phyloP scores from a whole-genome alignment of 148 eudicot species.

The Agrostemma githago region DNA sequence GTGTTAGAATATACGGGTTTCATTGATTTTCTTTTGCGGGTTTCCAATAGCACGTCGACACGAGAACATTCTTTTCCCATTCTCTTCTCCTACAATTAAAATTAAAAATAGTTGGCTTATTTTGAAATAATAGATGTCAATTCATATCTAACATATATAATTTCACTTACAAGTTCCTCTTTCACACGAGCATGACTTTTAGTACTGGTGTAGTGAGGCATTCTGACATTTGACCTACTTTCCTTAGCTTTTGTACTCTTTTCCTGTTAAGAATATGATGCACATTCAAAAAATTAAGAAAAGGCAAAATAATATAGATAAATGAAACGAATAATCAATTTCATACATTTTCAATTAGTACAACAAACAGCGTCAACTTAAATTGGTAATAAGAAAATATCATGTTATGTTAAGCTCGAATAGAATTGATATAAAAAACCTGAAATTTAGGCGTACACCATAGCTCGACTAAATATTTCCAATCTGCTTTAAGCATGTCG shows the following conservation, averaged over 20 bases:
- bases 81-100: background rate
- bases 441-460: background rate
- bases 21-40: constrained; percentile 13
- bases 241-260: too few relatives aligned
- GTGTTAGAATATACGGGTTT: background rate
- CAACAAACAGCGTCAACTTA: too few relatives aligned
- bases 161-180: constrained; percentile 16
- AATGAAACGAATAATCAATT: too few relatives aligned
- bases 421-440: too few relatives aligned
- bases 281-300: too few relatives aligned
- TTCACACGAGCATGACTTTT: constrained; percentile 13
- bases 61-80: background rate
- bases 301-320: background rate
- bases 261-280: background rate
- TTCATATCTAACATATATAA: too few relatives aligned
- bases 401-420: too few relatives aligned
- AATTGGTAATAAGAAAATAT: background rate
- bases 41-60: background rate
- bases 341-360: too few relatives aligned
- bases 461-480: background rate
- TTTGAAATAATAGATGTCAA: too few relatives aligned
- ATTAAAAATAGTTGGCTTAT: too few relatives aligned
- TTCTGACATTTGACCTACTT: background rate
- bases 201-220: constrained; percentile 15
- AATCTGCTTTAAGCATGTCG: constrained; percentile 8